Base-by-base conservation (phyloP, 225 moss, liverwort and hornwort genomes). In the Polytrichum formosum region DNA sequence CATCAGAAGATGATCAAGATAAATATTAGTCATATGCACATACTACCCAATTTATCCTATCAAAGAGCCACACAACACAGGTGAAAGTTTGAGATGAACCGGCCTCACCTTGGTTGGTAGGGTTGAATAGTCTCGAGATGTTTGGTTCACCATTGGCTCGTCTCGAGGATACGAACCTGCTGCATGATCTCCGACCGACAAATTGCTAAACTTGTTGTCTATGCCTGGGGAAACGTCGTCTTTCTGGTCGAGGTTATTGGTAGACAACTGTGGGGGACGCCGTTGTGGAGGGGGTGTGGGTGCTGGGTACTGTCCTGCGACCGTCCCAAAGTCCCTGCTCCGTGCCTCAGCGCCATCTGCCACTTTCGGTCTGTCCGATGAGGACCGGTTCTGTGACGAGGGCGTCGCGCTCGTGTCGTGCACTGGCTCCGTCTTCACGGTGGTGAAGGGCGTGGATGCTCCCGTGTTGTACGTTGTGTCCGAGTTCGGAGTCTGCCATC, bases 401-500 rank as follows among this genome's bases (percentile, higher is more conserved):
- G 60, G 60, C 26, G 60, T 21, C 17, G 60, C 22, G 59, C 59
- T 59, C 20, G 59, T 59, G 60, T 61, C 60, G 5, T 61, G 64
- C 26, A 27, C 64, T 64, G 64, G 64, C 18, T 27, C 64, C 28
- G 64, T 64, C 64, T 64, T 64, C 35, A 31, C 65, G 30, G 65
- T 65, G 13, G 65, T 65, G 65, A 30, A 65, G n/a, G 30, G 65
- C 26, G 35, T 65, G 18, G 65, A 65, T 33, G 65, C 18, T 18
- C 29, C 65, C 65, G 65, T 65, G 35, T 65, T 65, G 5, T 65
- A 65, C 7, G 20, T 22, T 20, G 65, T 6, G 19, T n/a, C 69
- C 56, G 69, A 58, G 31, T 29, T 56, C 1, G 69, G 56, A 56
- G 69, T 69, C 69, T 69, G 69, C 69, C 29, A 56, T 28, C 55